These are phyloP conservation scores for Neurospora discreta DNA, from an alignment of 495 filamentous ascomycete genomes.

Conservation along the genomic window DNA sequence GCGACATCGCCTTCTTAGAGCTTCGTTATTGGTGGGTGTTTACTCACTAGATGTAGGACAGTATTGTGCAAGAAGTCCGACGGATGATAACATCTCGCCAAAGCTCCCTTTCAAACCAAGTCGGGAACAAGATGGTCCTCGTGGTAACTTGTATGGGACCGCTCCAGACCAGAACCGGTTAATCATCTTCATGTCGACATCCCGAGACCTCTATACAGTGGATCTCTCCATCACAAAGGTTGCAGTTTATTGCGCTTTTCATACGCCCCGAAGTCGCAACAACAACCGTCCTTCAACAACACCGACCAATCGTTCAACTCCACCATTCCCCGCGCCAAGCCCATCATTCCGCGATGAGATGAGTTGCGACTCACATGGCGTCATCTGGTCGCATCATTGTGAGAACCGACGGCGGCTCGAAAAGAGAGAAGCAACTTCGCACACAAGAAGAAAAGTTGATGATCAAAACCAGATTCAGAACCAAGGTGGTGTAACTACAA, in stretches of 20 bases:
- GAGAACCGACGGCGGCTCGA: not conserved
- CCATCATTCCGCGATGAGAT: not conserved
- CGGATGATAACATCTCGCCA: not conserved
- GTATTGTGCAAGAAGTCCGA: not conserved
- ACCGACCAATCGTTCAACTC: not conserved
- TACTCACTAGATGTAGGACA: not conserved
- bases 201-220: not conserved
- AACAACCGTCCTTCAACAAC: not conserved
- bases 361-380: not conserved
- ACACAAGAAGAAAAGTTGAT: not conserved
- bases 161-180: not conserved
- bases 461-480: not conserved
- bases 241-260: not conserved
- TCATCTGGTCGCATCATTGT: not conserved
- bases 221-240: not conserved
- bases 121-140: not conserved
- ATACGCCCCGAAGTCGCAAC: not conserved
- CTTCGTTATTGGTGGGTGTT: not conserved
- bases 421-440: not conserved
- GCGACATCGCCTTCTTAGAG: not conserved
- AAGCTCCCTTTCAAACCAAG: not conserved
- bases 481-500: not conserved
- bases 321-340: constrained; percentile 14
- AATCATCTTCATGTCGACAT: not conserved
- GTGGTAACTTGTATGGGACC: not conserved